Conservation (phyloP, 257 asterid genomes). For the Craterostigma plantagineum region DNA sequence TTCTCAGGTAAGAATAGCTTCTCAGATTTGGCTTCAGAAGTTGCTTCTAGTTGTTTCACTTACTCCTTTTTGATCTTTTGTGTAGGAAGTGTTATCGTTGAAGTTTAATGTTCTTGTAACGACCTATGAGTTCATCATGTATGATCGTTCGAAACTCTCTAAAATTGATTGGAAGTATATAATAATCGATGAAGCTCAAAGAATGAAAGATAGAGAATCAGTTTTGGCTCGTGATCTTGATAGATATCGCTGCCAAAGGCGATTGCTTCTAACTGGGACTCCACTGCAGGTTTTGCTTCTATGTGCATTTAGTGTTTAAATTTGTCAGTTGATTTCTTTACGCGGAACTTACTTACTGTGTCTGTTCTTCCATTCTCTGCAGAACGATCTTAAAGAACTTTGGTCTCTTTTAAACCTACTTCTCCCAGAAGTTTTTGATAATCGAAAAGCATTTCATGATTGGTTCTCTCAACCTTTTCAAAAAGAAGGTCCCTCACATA, state of each 20-base stretch:
- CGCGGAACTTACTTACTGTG: background rate
- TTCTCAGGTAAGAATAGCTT: conserved; percentile 54
- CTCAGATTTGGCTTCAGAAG: conserved; percentile 8
- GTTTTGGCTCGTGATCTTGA: conserved; percentile 99
- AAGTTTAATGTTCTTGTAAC: conserved; percentile 96
- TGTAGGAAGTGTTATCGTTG: conserved; percentile 84
- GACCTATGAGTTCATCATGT: conserved; percentile 95
- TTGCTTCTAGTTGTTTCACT: conserved; percentile 7
- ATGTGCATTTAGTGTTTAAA: no score
- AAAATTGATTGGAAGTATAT: conserved; percentile 97
- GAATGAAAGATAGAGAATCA: conserved; percentile 98
- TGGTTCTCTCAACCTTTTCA: conserved; percentile 99
- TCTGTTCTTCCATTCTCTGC: conserved; percentile 19
- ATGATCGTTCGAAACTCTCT: conserved; percentile 93
- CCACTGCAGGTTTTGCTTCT: conserved; percentile 74
- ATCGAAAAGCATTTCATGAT: conserved; percentile 91
- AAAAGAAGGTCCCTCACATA: conserved; percentile 69
- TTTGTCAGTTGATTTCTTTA: background rate
- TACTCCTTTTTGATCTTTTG: conserved; percentile 14
- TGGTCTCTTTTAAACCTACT: conserved; percentile 95
- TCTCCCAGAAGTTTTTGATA: conserved; percentile 97
- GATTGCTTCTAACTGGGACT: conserved; percentile 97
- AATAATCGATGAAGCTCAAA: conserved; percentile 95
- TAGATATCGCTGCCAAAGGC: conserved; percentile 98
- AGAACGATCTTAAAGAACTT: conserved; percentile 97